Evolutionary conservation across 305 asterid species (phyloP).

Genomic region (Solanum hybrid): DNA sequence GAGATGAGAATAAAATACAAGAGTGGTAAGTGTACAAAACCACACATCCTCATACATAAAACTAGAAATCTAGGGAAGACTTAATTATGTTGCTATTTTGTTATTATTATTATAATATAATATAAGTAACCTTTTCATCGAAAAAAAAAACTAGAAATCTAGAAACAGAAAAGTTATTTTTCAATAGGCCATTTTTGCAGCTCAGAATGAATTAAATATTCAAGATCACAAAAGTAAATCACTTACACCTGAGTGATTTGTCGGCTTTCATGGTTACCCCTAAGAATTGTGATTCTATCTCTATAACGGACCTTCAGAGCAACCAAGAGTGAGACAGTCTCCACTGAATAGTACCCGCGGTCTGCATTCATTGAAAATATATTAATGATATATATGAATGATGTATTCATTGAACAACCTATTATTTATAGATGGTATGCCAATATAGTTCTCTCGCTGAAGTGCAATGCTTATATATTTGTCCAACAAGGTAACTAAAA

Average conservation of each 20-base stretch:
- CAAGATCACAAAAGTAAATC: not conserved
- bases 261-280: slow-evolving; percentile 98
- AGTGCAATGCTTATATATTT: not conserved
- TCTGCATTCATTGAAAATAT: slow-evolving; percentile 50
- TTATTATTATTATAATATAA: too few species aligned
- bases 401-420: not conserved
- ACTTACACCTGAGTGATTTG: slow-evolving; percentile 99
- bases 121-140: too few species aligned
- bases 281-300: slow-evolving; percentile 93
- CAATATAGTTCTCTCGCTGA: not conserved
- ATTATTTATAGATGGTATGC: not conserved
- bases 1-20: not conserved
- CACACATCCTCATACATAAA: not conserved
- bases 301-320: slow-evolving; percentile 96
- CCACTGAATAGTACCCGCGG: slow-evolving; percentile 98
- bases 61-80: too few species aligned
- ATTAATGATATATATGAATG: slow-evolving; percentile 11
- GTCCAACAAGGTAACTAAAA: not conserved
- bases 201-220: not conserved
- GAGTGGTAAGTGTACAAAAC: not conserved
- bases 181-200: not conserved
- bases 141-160: not conserved
- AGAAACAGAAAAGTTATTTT: not conserved
- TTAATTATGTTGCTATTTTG: too few species aligned
- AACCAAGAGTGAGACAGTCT: slow-evolving; percentile 92